Evolutionary conservation across 2,329 filamentous ascomycete species (phyloP).

Genomic region (Magnaporthiopsis poae): DNA sequence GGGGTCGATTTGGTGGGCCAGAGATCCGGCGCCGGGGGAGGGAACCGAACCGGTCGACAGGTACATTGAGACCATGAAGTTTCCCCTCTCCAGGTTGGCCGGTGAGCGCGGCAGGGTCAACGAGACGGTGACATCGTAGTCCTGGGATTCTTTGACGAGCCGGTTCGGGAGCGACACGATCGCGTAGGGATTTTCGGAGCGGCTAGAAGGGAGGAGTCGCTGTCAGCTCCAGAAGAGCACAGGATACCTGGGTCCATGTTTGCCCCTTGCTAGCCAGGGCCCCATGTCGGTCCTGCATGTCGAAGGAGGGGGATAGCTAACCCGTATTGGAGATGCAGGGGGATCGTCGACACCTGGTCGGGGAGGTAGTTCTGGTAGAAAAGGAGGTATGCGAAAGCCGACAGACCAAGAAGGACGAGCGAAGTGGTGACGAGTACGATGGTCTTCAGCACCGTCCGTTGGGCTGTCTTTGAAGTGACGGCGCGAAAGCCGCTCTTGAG

Average conservation of each 20-base stretch:
- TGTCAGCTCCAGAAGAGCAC: conserved; percentile 4
- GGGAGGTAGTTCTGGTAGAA: conserved; percentile 50
- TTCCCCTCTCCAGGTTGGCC: conserved; percentile 65
- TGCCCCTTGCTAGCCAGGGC: conserved; percentile 5
- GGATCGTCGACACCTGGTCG: conserved; percentile 40
- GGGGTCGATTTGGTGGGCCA: conserved; percentile 18
- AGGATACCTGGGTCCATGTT: neutral
- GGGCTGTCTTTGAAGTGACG: conserved; percentile 41
- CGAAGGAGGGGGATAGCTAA: conserved; percentile 21
- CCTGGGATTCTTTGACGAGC: conserved; percentile 58
- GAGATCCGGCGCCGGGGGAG: conserved; percentile 16
- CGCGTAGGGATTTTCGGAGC: conserved; percentile 38
- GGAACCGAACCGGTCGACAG: conserved; percentile 41
- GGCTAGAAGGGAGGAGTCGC: neutral
- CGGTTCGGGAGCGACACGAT: conserved; percentile 34
- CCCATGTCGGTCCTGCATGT: neutral
- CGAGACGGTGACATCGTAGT: conserved; percentile 72
- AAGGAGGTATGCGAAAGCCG: conserved; percentile 38
- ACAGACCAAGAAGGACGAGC: conserved; percentile 35
- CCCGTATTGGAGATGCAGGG: conserved; percentile 51
- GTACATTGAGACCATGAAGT: conserved; percentile 85
- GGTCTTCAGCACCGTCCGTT: conserved; percentile 38
- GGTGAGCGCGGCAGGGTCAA: conserved; percentile 71
- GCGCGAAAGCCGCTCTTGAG: conserved; percentile 23
- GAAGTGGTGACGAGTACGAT: conserved; percentile 34